Evolutionary conservation across 2,329 filamentous ascomycete species (phyloP).

Genomic region (Macrophomina pseudophaseolina): DNA sequence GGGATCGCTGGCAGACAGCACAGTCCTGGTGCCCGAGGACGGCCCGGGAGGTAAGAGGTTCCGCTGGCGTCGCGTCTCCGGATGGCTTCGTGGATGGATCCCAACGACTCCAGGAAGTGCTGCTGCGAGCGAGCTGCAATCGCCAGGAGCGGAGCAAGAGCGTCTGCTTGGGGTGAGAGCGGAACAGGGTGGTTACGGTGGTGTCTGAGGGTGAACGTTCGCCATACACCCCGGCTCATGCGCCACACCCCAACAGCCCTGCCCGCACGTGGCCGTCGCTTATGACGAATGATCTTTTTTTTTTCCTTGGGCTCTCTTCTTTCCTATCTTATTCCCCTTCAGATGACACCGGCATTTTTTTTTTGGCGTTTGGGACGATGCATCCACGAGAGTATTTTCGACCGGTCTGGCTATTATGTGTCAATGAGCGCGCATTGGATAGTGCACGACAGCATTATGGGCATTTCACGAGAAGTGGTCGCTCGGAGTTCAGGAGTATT

Average conservation of each 20-base stretch:
- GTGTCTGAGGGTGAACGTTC: slow-evolving; percentile 10
- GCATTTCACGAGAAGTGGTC: slow-evolving; percentile 12
- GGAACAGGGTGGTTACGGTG: slow-evolving; percentile 19
- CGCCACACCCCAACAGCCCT: background rate
- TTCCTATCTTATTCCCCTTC: background rate
- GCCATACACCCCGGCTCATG: background rate
- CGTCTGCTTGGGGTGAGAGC: slow-evolving; percentile 15
- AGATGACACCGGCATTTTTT: slow-evolving; percentile 15
- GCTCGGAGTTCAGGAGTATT: slow-evolving; percentile 11
- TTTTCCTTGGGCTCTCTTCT: background rate
- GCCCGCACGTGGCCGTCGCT: background rate
- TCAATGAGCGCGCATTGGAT: background rate
- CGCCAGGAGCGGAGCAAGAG: slow-evolving; percentile 18
- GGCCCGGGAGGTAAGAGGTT: slow-evolving; percentile 41
- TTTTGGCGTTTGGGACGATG: slow-evolving; percentile 2
- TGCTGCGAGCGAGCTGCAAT: background rate
- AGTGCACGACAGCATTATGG: background rate
- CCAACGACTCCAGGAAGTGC: slow-evolving; percentile 40
- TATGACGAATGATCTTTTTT: background rate
- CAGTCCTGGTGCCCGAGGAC: slow-evolving; percentile 50
- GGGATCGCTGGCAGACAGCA: slow-evolving; percentile 48
- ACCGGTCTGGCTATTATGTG: background rate
- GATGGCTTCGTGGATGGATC: slow-evolving; percentile 71
- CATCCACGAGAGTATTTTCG: background rate
- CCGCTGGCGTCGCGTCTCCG: slow-evolving; percentile 63